phyloP scores from a whole-genome alignment of 2,329 filamentous ascomycete species.

The Talaromyces rugulosus region DNA sequence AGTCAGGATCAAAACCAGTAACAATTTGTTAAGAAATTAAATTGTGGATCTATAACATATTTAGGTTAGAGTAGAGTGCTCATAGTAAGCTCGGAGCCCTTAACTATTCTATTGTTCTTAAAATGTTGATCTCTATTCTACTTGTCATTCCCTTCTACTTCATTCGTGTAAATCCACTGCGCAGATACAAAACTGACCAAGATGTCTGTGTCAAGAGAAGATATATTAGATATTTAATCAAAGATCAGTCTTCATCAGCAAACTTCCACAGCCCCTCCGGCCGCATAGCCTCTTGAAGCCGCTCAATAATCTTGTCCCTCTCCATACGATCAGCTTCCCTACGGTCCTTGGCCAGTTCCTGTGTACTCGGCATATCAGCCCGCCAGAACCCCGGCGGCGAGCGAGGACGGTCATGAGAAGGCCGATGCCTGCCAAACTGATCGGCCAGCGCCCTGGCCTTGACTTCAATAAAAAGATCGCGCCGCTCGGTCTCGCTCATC shows the following conservation, averaged over 20 bases:
- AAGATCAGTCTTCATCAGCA: constrained; percentile 58
- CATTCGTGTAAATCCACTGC: too few relatives aligned
- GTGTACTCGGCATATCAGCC: constrained; percentile 81
- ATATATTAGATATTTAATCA: neutral
- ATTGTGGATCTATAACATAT: too few relatives aligned
- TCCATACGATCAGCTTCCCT: constrained; percentile 62
- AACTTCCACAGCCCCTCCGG: constrained; percentile 75
- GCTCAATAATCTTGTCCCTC: constrained; percentile 62
- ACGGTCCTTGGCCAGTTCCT: constrained; percentile 66
- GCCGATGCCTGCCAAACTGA: constrained; percentile 70
- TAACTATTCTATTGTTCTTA: neutral
- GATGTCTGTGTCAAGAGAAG: neutral
- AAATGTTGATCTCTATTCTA: neutral
- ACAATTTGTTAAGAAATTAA: too few relatives aligned
- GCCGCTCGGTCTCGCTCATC: constrained; percentile 59
- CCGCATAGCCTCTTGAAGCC: constrained; percentile 77
- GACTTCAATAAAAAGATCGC: constrained; percentile 69
- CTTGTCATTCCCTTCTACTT: too few relatives aligned
- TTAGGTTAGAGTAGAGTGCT: too few relatives aligned
- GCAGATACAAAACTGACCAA: too few relatives aligned
- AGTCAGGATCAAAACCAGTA: too few relatives aligned
- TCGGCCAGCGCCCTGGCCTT: constrained; percentile 70
- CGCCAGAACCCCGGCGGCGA: constrained; percentile 90
- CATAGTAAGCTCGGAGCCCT: too few relatives aligned
- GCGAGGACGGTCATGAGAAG: constrained; percentile 64